Base-by-base conservation (phyloP, 345 rosid genomes). In the Melaleuca alternifolia region DNA sequence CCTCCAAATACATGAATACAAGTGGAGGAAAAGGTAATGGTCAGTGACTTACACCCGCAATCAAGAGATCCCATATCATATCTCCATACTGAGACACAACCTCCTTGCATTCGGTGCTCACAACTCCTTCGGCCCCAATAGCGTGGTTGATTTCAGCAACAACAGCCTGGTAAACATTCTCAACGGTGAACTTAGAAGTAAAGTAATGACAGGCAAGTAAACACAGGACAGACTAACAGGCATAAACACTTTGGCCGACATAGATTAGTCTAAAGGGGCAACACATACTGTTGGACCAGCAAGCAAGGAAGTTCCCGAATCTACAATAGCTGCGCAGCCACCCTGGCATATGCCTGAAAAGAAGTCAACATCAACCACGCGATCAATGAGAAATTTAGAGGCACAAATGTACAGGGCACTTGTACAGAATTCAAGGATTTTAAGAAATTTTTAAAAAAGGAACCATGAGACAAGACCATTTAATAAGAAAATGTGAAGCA, bases 121-220 rank as follows among this genome's bases (percentile, higher is more conserved):
- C 90, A 24, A 92, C 79, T 33, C 99, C 99, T 90, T 92, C 90
- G 61, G 94, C 98, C 54, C 97, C 98, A 82, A 95, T 92, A 37
- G 96, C 97, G 51, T 94, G 94, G 84, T 96, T 95, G 90, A 96
- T 94, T 90, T 96, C 95, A 10, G 97, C 54, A 59, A 96, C 93
- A 84, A 93, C 89, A 18, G 95, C 21, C 99, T 96, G 90, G 75
- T 51, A 82, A 59, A 86, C 51, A 84, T 37, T 30, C 21, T 26
- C 81, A 54, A 23, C 44, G 48, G 59, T 62, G 16, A n/a, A 33
- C 0, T 8, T 54, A 9, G 71, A 28, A 82, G 53, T 46, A 84
- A 10, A 33, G 24, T 24, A 26, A 54, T 15, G 14, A n/a, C 41
- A 86, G 33, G 46, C 21, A 23, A 9, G 62, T 37, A 50, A 59